Evolutionary conservation across 192 early-diverging fungal species (phyloP), one percentile per base, ranked within the genome.

Genomic region (Coemansia sp.): DNA sequence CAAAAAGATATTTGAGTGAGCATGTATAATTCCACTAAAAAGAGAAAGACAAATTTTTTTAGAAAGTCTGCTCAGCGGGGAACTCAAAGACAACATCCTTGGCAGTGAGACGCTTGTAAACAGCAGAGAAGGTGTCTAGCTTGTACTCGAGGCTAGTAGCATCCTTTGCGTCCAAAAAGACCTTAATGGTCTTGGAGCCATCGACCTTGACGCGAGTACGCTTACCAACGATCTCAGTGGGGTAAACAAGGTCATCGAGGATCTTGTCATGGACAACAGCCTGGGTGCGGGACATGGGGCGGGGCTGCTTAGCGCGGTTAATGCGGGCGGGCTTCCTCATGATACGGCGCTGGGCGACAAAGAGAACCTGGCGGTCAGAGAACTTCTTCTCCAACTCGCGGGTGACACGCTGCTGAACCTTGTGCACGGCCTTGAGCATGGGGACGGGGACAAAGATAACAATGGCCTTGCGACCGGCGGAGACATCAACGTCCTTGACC

Each of bases 381-480:
- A 99, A 97, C 92, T 99, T 99, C 93, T 99, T 99, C 89, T 99
- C 97, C 74, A 99, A 88, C 88, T 99, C 97, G 82, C 97, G 94
- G 74, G 94, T 94, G 59, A 99, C 91, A 76, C 91, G 91, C 78
- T 88, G 84, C 86, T 97, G 95, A 79, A 96, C 86, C 89, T 96
- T 96, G 88, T 97, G 94, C 90, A 93, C 93, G 62, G 88, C 88
- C 88, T 95, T 94, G 62, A 95, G 78, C 70, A 89, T 82, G 46
- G 97, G 97, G 64, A 97, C 95, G 67, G 97, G 95, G 65, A 99
- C 97, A 75, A 95, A 96, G 84, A 99, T 86, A 70, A 95, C 89
- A 68, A 99, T 89, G 61, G 97, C 94, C 89, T 95, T 95, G 85
- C 92, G 93, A 67, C 94, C 94, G 74, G 90, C 91, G 77, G 94